Conservation (phyloP, 768 basidiomycete genomes). For the Suillus bovinus region DNA sequence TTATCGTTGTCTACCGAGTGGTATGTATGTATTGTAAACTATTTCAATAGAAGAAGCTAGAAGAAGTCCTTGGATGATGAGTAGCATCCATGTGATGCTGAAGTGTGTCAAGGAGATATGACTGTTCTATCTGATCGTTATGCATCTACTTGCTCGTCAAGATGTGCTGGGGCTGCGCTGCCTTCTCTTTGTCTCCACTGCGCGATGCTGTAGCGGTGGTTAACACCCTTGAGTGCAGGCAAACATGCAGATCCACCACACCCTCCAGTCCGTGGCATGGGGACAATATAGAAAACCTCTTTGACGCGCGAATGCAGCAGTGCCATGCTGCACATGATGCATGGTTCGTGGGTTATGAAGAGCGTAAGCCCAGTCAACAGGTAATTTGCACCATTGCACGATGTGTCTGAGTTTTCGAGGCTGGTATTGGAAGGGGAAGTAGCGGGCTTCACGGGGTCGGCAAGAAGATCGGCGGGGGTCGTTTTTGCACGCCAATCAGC, state of each 20-base stretch:
- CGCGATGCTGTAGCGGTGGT: slow-evolving; percentile 81
- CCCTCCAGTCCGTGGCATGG: slow-evolving; percentile 81
- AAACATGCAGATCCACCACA: slow-evolving; percentile 78
- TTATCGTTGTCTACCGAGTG: background rate
- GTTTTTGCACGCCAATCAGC: slow-evolving; percentile 52
- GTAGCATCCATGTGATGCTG: background rate
- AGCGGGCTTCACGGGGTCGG: background rate
- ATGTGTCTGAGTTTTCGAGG: slow-evolving; percentile 16
- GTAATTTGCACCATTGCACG: slow-evolving; percentile 75
- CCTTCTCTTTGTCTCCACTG: slow-evolving; percentile 51
- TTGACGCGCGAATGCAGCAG: slow-evolving; percentile 92
- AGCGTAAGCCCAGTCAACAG: slow-evolving; percentile 82
- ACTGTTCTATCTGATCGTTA: slow-evolving; percentile 15
- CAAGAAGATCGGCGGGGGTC: slow-evolving; percentile 1
- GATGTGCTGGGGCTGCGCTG: background rate
- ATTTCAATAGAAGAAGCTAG: background rate
- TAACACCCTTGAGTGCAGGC: slow-evolving; percentile 81
- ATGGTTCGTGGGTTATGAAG: slow-evolving; percentile 95
- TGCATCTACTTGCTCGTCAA: slow-evolving; percentile 31
- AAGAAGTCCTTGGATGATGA: background rate
- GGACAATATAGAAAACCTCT: slow-evolving; percentile 73
- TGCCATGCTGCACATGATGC: slow-evolving; percentile 98
- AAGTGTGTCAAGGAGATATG: too few species aligned
- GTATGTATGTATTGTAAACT: background rate
- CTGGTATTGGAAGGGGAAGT: background rate